A percentile compares a stretch with the other conserved stretches of the same genome.
Evolutionary conservation across 202 grass and related monocot species (phyloP).

Genomic region (Cymbopogon flexuosus): DNA sequence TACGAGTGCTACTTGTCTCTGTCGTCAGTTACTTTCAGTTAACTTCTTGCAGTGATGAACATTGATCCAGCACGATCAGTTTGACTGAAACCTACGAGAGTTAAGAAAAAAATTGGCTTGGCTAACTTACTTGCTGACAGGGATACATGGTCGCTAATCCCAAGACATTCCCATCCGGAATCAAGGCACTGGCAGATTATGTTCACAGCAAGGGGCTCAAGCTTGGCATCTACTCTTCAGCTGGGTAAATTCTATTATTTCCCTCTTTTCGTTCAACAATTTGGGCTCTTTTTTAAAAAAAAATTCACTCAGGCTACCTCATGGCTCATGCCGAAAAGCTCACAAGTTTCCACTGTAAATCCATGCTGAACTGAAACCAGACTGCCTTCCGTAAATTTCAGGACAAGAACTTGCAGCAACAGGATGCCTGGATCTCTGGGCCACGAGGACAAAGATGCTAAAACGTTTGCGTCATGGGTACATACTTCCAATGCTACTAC

Average conservation of each 20-base stretch:
- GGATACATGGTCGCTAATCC: conserved; percentile 48
- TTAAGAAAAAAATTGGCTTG: neutral
- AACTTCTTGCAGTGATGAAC: neutral
- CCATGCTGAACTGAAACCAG: neutral
- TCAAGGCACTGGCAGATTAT: conserved; percentile 70
- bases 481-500: neutral
- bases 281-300: neutral
- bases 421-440: conserved; percentile 77
- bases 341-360: neutral
- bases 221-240: conserved; percentile 66
- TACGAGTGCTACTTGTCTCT: neutral
- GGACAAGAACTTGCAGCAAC: conserved; percentile 61
- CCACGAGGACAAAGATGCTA: conserved; percentile 59
- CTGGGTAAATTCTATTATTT: conserved; percentile 35
- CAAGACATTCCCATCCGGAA: conserved; percentile 62
- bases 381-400: conserved; percentile 10
- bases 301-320: too few species aligned
- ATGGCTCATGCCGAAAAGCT: neutral
- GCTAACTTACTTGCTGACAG: conserved; percentile 20
- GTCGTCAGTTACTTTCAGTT: neutral
- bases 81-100: too few species aligned
- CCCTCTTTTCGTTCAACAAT: neutral
- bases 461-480: conserved; percentile 78
- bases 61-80: neutral
- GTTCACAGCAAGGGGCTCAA: conserved; percentile 69